Evolutionary conservation across 1,139 yeast species (phyloP).

Genomic region (Yamadazyma trypodendri): DNA sequence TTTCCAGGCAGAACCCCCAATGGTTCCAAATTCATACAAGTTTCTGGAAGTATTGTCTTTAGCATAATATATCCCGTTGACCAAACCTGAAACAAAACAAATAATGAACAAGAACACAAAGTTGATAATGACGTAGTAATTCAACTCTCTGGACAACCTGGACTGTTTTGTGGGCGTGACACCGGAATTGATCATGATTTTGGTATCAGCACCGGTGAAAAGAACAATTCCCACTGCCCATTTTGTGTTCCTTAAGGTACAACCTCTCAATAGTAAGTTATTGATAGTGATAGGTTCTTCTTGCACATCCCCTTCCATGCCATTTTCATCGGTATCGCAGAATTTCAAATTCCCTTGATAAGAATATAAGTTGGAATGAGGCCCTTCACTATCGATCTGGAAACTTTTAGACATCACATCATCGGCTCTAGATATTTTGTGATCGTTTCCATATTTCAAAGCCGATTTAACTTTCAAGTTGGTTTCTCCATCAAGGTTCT

Average conservation of each 20-base stretch:
- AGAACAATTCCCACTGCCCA: conserved; percentile 55
- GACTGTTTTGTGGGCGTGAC: conserved; percentile 58
- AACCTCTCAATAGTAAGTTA: conserved; percentile 52
- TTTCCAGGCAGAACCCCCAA: conserved; percentile 49
- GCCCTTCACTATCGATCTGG: conserved; percentile 53
- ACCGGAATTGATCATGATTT: conserved; percentile 58
- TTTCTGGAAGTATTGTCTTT: conserved; percentile 33
- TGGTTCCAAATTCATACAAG: conserved; percentile 49
- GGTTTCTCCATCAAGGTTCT: conserved; percentile 62
- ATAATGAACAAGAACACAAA: conserved; percentile 46
- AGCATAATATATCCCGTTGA: conserved; percentile 51
- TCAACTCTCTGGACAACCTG: conserved; percentile 50
- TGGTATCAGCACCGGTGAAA: conserved; percentile 56
- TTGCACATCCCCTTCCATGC: conserved; percentile 8
- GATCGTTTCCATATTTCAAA: conserved; percentile 39
- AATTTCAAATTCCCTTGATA: conserved; percentile 54
- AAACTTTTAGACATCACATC: conserved; percentile 43
- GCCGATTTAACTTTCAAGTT: conserved; percentile 55
- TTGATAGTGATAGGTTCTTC: conserved; percentile 49
- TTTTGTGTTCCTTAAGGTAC: conserved; percentile 51
- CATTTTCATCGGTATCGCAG: conserved; percentile 20
- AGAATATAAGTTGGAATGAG: conserved; percentile 52
- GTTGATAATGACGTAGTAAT: conserved; percentile 49
- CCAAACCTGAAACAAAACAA: conserved; percentile 52
- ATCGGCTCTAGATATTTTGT: conserved; percentile 38